phyloP scores from a whole-genome alignment of 805 yeast species.

The Jamesozyma hellenica region DNA sequence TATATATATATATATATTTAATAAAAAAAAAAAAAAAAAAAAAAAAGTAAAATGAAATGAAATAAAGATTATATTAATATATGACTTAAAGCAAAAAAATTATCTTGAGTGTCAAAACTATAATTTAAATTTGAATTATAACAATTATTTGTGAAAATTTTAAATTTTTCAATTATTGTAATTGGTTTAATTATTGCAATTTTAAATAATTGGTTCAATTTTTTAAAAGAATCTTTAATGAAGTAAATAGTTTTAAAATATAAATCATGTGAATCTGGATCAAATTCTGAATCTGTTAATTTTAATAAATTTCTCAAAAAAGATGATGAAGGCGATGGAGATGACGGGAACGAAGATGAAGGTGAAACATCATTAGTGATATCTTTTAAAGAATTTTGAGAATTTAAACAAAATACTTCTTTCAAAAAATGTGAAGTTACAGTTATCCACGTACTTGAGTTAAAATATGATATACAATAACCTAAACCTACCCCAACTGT shows the following conservation, averaged over 20 bases:
- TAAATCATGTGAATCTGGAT: conserved; percentile 2
- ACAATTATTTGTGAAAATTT: neutral
- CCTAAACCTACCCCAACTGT: conserved; percentile 27
- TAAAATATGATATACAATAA: conserved; percentile 19
- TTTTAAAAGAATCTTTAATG: neutral
- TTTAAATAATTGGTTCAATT: neutral
- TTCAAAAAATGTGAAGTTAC: conserved; percentile 2
- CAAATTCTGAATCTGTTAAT: conserved; percentile 1
- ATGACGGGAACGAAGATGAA: neutral
- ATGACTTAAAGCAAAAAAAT: conserved; percentile 13
- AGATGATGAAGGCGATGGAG: neutral
- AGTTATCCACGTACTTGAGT: conserved; percentile 4
- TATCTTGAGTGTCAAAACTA: conserved; percentile 6
- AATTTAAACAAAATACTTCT: too few relatives aligned
- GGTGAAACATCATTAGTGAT: too few relatives aligned
- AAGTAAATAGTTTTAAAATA: neutral
- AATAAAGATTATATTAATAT: conserved; percentile 4
- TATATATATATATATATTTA: too few relatives aligned
- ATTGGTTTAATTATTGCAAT: neutral
- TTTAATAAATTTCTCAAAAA: neutral
- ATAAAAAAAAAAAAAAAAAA: too few relatives aligned
- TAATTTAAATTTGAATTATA: neutral
- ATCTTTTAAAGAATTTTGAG: neutral
- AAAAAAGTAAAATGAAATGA: too few relatives aligned
- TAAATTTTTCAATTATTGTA: neutral